A percentile compares a stretch with the other conserved stretches of the same genome.
These are phyloP conservation scores for Paramecium tetraurelia DNA, from an alignment of 73 alveolate species.

Conservation along the genomic window DNA sequence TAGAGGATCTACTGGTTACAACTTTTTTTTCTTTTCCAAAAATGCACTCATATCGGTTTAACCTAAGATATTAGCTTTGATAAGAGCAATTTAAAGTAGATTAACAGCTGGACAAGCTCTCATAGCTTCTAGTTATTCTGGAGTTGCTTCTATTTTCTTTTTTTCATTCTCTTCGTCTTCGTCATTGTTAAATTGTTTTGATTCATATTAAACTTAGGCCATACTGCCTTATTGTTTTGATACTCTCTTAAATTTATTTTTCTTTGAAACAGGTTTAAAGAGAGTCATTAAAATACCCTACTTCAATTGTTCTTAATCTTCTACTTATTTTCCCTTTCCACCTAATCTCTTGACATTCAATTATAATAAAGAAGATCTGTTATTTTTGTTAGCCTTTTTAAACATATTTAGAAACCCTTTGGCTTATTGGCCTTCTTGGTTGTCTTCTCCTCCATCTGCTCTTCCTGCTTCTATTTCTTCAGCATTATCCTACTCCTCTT, in stretches of 20 bases:
- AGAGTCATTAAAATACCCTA: neutral
- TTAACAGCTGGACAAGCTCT: conserved; percentile 2
- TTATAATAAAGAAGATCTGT: neutral
- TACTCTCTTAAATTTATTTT: conserved; percentile 2
- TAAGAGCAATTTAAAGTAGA: neutral
- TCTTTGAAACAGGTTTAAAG: neutral
- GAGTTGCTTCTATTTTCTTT: conserved; percentile 8
- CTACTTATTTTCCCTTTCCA: neutral
- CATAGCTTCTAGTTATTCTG: neutral
- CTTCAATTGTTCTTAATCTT: neutral
- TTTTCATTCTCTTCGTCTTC: neutral
- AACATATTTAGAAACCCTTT: conserved; percentile 4
- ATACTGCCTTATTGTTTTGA: conserved; percentile 5
- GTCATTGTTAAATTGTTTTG: neutral
- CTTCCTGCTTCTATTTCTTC: conserved; percentile 16
- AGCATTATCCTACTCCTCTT: neutral
- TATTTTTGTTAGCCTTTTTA: neutral
- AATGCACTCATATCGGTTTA: conserved; percentile 3
- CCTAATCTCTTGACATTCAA: neutral
- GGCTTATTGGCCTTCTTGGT: neutral
- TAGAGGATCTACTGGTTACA: neutral
- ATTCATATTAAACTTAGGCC: neutral
- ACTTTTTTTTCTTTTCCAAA: neutral
- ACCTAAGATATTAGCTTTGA: neutral
- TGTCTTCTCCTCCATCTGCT: neutral